Percentiles rank a stretch among this genome's conserved stretches.
Evolutionary conservation across 2,329 filamentous ascomycete species (phyloP).

Genomic region (Cladophialophora carrionii): DNA sequence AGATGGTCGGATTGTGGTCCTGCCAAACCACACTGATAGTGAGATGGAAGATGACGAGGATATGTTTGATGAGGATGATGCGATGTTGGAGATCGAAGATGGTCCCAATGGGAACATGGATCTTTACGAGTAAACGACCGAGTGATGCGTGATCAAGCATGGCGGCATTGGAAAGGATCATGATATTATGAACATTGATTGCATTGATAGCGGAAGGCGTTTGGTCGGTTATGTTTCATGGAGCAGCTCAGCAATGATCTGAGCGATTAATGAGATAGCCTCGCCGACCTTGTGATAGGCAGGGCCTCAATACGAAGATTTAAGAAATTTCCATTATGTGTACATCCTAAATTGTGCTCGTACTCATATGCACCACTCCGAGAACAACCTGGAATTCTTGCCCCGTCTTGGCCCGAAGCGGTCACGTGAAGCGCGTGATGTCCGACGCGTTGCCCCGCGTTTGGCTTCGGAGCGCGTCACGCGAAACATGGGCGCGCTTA

Average conservation of each 20-base stretch:
- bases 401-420: too few relatives aligned
- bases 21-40: conserved; percentile 75
- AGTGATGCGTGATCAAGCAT: background rate
- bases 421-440: conserved; percentile 1
- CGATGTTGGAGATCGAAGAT: conserved; percentile 70
- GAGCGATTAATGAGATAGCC: conserved; percentile 25
- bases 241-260: background rate
- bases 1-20: conserved; percentile 70
- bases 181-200: conserved; percentile 9
- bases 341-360: background rate
- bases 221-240: background rate
- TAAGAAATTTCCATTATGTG: background rate
- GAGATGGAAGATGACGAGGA: conserved; percentile 68
- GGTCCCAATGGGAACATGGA: conserved; percentile 57
- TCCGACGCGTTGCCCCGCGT: background rate
- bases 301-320: background rate
- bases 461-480: background rate
- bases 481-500: background rate
- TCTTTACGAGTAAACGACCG: conserved; percentile 58
- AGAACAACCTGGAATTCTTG: too few relatives aligned
- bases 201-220: conserved; percentile 12
- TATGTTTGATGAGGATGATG: conserved; percentile 78
- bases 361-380: background rate
- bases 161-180: background rate
- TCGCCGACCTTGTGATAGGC: conserved; percentile 3